Conservation (phyloP, 441 rosid genomes). For the Manihot esculenta region DNA sequence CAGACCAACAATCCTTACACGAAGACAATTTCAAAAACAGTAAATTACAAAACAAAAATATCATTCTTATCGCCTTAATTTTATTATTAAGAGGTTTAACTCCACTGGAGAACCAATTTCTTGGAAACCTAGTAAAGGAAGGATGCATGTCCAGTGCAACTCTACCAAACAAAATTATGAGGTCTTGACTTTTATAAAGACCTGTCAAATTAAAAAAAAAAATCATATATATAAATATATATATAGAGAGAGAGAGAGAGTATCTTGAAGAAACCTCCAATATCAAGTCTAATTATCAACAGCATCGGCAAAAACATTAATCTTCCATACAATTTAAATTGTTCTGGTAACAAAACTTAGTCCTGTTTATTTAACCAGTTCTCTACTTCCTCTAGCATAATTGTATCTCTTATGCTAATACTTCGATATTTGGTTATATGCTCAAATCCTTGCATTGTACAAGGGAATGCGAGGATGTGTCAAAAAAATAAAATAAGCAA, state of each 20-base stretch:
- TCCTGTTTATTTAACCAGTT: background rate
- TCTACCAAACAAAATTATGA: too few relatives aligned
- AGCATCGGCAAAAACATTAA: background rate
- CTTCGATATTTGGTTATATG: background rate
- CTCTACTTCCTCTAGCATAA: background rate
- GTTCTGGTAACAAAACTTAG: background rate
- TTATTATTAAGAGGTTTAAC: background rate
- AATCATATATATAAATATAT: too few relatives aligned
- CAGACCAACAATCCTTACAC: too few relatives aligned
- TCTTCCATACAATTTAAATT: background rate
- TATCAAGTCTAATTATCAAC: background rate
- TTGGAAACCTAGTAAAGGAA: background rate
- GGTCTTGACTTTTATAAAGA: too few relatives aligned
- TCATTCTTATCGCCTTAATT: background rate
- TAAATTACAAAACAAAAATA: background rate
- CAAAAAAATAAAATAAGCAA: constrained; percentile 1
- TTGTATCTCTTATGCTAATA: background rate
- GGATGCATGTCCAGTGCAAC: too few relatives aligned
- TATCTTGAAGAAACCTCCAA: background rate
- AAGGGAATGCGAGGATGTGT: background rate
- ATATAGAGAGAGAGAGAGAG: too few relatives aligned
- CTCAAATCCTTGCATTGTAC: background rate
- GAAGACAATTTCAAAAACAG: background rate
- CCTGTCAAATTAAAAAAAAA: too few relatives aligned
- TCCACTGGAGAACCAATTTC: constrained; percentile 3